Conservation (phyloP, 139 green algal species). For the Gonium pectorale region DNA sequence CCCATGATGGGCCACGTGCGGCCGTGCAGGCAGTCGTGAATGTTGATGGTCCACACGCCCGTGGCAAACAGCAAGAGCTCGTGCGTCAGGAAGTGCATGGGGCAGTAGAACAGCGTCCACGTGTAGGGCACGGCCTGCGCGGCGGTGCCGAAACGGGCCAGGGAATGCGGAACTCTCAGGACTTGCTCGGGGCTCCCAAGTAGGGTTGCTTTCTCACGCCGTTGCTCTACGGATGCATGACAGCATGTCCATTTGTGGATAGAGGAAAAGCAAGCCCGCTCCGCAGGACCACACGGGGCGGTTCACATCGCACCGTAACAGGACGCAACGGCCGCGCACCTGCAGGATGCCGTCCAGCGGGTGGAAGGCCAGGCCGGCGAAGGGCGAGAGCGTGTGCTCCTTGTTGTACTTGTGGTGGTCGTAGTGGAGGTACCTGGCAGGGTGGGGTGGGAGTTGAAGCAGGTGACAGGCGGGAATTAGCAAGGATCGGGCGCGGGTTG, state of each 20-base stretch:
- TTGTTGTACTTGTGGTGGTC: constrained; percentile 99
- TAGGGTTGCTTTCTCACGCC: too few relatives aligned
- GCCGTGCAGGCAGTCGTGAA: constrained; percentile 94
- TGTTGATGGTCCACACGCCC: constrained; percentile 96
- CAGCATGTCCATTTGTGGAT: too few relatives aligned
- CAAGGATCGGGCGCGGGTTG: too few relatives aligned
- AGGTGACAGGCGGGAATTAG: not conserved
- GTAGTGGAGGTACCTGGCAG: constrained; percentile 75
- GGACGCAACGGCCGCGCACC: not conserved
- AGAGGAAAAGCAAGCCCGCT: too few relatives aligned
- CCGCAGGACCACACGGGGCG: too few relatives aligned
- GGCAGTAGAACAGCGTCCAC: constrained; percentile 85
- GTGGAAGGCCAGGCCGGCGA: constrained; percentile 96
- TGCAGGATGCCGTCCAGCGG: constrained; percentile 86
- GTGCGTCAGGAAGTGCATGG: constrained; percentile 94
- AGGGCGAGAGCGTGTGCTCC: constrained; percentile 95
- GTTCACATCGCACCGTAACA: too few relatives aligned
- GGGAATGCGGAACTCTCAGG: too few relatives aligned
- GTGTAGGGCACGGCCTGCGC: constrained; percentile 93
- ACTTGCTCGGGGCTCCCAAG: too few relatives aligned
- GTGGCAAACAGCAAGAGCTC: constrained; percentile 95
- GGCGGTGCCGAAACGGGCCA: constrained; percentile 55
- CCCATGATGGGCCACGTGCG: constrained; percentile 92
- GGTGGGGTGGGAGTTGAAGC: not conserved
- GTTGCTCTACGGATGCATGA: too few relatives aligned